Evolutionary conservation across 225 moss, liverwort and hornwort species (phyloP), one percentile per base, ranked within the genome.

Genomic region (Bryum argenteum): DNA sequence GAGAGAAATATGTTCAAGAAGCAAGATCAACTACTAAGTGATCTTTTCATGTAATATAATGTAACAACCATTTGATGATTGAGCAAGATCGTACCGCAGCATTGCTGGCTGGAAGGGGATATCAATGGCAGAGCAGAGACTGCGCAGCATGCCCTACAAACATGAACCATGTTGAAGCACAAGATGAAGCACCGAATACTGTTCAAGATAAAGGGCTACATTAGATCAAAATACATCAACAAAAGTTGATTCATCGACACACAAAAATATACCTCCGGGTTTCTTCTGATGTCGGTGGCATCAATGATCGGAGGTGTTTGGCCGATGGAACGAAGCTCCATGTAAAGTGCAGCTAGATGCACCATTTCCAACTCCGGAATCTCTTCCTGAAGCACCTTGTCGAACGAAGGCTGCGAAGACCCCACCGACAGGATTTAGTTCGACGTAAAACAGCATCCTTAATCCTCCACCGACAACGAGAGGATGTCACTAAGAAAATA

Each of bases 41-140:
- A 56, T 21, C 10, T 2, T 23, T 57, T 19, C 10, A 15, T 42
- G 23, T 17, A 8, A 33, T 33, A 10, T 2, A 48, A 9, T 42
- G 4, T 39, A 53, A 2, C 8, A 10, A 50, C 52, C 37, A 43
- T 11, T 28, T 19, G 71, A 58, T 21, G 47, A 15, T 48, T 16
- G 57, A 63, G 43, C 26, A n/a, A 39, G 42, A 55, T 70, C 73
- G 41, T 77, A 95, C 91, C 80, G 73, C 61, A 95, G 69, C 95
- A 95, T 95, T 41, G 95, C 66, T 33, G 83, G 84, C 78, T 93
- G 91, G 75, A 95, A 95, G 68, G 86, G 87, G 51, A 95, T 93
- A 44, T 83, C 72, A 58, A 95, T 75, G 54, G 95, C 89, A 72
- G 79, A 84, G 85, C 92, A 95, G n/a, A 95, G 79, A 78, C 85